Conservation (phyloP, 441 rosid genomes). For the Euphorbia corollata region DNA sequence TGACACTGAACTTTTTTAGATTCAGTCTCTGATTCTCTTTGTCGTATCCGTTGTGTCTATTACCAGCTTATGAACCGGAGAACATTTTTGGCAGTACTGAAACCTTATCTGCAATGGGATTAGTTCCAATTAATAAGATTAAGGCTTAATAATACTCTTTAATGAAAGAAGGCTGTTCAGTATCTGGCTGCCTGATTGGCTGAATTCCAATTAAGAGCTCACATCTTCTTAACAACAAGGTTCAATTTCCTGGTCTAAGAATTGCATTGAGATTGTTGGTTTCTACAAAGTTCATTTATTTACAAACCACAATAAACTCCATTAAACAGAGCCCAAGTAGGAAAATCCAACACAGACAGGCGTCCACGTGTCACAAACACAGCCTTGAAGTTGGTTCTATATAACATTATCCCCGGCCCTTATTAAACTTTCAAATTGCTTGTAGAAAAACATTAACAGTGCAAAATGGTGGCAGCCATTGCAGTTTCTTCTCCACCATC, state of each 20-base stretch:
- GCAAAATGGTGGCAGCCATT: constrained; percentile 46
- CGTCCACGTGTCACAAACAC: constrained; percentile 46
- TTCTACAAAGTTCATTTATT: constrained; percentile 9
- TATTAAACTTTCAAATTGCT: background rate
- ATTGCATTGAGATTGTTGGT: background rate
- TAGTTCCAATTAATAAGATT: background rate
- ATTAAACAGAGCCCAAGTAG: constrained; percentile 20
- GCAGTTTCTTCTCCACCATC: constrained; percentile 51
- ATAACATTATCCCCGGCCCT: background rate
- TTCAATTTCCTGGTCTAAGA: background rate
- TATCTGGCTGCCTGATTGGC: no score
- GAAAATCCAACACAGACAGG: constrained; percentile 23
- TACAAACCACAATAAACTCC: constrained; percentile 25
- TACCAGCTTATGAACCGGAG: background rate
- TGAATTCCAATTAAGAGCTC: background rate
- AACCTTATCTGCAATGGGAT: background rate
- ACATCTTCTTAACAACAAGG: background rate
- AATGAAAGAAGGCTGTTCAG: background rate
- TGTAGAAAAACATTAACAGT: background rate
- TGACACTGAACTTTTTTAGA: background rate
- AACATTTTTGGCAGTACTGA: background rate
- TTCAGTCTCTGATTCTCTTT: background rate
- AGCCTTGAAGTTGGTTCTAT: constrained; percentile 26
- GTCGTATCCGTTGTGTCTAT: background rate
- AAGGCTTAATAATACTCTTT: background rate